Evolutionary conservation across 1,284 basidiomycete genomes (phyloP), one percentile per base, ranked within the genome.

Genomic region (Puccinia hordei): DNA sequence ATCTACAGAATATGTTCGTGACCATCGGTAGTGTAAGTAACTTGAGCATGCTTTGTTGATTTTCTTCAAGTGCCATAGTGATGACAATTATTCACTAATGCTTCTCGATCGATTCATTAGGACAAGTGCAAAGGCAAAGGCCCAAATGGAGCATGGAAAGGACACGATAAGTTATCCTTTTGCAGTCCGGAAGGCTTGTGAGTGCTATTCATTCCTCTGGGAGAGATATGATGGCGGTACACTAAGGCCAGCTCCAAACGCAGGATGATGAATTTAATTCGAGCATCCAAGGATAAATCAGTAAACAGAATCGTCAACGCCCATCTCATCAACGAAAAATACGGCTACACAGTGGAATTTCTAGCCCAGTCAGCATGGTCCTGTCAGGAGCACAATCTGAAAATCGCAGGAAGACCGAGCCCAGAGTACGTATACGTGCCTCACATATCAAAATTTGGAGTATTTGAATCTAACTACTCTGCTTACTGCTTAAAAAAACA

Each of bases 221-320:
- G 53, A 53, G n/a, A 2, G 27, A 30, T 30, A 12, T 33, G 33
- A 51, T 15, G n/a, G 49, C 51, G 38, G 19, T 24, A 19, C n/a
- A 22, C 27, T 73, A 12, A 51, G 24, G 13, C 24, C 5, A 24
- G 6, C 44, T 44, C 15, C 19, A 41, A 33, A 55, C n/a, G 2
- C 35, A 77, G 74, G 35, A 77, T 77, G 74, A 77, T 77, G 74
- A 77, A 77, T 68, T 55, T 77, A 51, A 66, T 77, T 41, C 59
- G 74, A 77, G 74, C 55, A 17, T 51, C 55, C 22, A 63, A 33
- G 35, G 63, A 77, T 24, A 77, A 77, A 55, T 66, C 74, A 3
- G 63, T 77, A 22, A 77, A 77, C 30, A 77, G 68, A 38, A 77
- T 77, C 41, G 44, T 68, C 24, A 77, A 77, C 33, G 74, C 74